Base-by-base conservation (phyloP, 768 basidiomycete genomes). In the Amanita rimosa region DNA sequence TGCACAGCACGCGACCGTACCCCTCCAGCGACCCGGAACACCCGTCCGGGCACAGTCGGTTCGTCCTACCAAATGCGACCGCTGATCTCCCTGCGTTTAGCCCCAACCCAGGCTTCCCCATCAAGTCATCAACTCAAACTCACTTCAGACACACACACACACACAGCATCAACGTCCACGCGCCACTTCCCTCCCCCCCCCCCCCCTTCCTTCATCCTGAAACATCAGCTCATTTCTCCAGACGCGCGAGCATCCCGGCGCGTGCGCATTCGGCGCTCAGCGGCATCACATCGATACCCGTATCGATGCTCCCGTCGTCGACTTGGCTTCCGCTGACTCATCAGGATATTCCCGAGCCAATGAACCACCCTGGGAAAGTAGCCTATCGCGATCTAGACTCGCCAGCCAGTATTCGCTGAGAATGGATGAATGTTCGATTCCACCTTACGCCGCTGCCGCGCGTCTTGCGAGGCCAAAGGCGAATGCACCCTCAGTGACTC, bases 71-170 rank as follows among this genome's bases (percentile, higher is more conserved):
- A 38, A 41, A 42, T 36, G 16, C 24, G 38, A 21, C 31, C 48
- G 41, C 41, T 49, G 48, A 42, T 43, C 48, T 34, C 48, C 48
- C 48, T 42, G 48, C n/a, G 39, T 42, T 41, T n/a, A n/a, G 46
- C 37, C 36, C 19, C 35, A 36, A 29, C 17, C n/a, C 16, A 41
- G 29, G 16, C 24, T 21, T 49, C 27, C 44, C 44, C 44, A 31
- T 35, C 40, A 40, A 22, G 17, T 27, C 48, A 48, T 48, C 48
- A 49, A 49, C 21, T 48, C 29, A 39, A 39, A 48, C 44, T 46
- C 44, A 21, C 34, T 36, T 46, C 44, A 34, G 19, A 37, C 22
- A 34, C 41, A 43, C 41, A 27, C 44, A 34, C 13, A 37, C 22
- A 34, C 41, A 43, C 41, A 27, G 34, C 35, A 16, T 22, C 37